phyloP scores from a whole-genome alignment of 371 early-diverging fungal genomes.

The Capillidium rhysosporum region DNA sequence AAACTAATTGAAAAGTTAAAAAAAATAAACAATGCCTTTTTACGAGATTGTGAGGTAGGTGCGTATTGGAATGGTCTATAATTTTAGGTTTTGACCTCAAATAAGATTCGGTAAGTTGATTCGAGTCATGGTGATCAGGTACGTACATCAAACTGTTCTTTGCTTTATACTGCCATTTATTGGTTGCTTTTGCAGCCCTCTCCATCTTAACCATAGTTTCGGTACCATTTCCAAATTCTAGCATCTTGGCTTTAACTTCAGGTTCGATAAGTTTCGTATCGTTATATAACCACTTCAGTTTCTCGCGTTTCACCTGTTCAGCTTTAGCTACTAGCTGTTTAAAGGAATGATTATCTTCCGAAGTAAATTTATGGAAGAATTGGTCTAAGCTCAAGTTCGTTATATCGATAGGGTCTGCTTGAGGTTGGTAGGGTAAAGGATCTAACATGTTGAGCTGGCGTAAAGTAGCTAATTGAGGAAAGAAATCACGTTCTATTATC shows the following conservation, averaged over 20 bases:
- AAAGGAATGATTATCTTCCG: slow-evolving; percentile 71
- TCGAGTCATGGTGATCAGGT: slow-evolving; percentile 13
- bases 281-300: slow-evolving; percentile 49
- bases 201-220: background rate
- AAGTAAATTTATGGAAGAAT: slow-evolving; percentile 48
- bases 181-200: background rate
- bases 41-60: background rate
- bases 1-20: background rate
- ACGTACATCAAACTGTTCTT: slow-evolving; percentile 17
- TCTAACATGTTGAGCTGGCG: background rate
- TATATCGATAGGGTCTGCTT: background rate
- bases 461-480: slow-evolving; percentile 46
- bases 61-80: slow-evolving; percentile 12
- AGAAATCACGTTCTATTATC: slow-evolving; percentile 74
- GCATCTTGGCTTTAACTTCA: background rate
- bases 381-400: slow-evolving; percentile 17
- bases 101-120: background rate
- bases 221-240: background rate
- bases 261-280: slow-evolving; percentile 20
- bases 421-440: background rate
- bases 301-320: slow-evolving; percentile 29
- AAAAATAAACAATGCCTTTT: background rate
- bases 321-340: slow-evolving; percentile 33
- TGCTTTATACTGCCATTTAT: slow-evolving; percentile 15
- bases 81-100: slow-evolving; percentile 12